Evolutionary conservation across 2,329 filamentous ascomycete species (phyloP), one percentile per base, ranked within the genome.

Genomic region (Didymellaceae sp.): DNA sequence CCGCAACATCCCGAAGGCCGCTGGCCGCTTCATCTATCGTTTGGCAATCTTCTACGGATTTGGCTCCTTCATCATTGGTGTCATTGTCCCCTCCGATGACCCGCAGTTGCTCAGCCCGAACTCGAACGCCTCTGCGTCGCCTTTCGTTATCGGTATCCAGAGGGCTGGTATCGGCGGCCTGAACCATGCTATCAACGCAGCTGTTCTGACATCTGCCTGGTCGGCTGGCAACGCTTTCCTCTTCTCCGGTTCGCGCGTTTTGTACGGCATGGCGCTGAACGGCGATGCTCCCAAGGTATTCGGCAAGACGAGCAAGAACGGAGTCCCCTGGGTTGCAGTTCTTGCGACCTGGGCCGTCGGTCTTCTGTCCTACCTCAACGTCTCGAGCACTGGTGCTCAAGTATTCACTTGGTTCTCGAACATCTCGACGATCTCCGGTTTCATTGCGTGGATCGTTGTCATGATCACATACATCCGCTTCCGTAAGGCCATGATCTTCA

Each of bases 141-240:
- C 70, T 3, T 72, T 72, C 40, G 88, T 92, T 47, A 89, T 91
- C 55, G 89, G 88, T 14, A 86, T 87, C 14, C 77, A 80, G 1
- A 79, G 83, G 22, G 88, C 88, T 2, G 86, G 87, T 0, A 86
- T 91, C 50, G 77, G 75, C 6, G 86, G 81, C 6, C 80, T 91
- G 5, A 86, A 88, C 0, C 85, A 84, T 2, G 81, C 91, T 34
- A 86, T 92, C 70, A 93, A 93, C 66, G 88, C 87, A 22, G 79
- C 91, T 9, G 84, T 92, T 55, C 78, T 91, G 53, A 89, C 86
- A 0, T 88, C 86, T 0, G 87, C 86, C 0, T 88, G 84, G 79
- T 90, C 87, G 0, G 80, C 87, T 0, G 85, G 83, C 0, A 91
- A 91, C 60, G 84, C 87, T 54, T 83, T 82, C 60, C 77, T 91